Evolutionary conservation across 306 rosid species (phyloP).

Genomic region (Ochetophila trinervis): DNA sequence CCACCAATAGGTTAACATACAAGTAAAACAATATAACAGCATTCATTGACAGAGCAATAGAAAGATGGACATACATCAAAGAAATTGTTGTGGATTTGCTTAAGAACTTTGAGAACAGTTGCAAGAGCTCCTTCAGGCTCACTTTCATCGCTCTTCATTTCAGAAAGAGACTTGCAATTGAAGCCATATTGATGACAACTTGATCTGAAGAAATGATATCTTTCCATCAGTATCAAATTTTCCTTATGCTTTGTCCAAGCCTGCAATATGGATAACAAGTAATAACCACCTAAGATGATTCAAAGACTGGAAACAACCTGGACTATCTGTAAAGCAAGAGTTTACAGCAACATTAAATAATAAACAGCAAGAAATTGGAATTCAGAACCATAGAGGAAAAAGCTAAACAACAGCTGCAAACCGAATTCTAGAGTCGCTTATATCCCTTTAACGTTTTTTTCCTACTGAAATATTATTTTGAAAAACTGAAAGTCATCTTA

Average conservation of each 20-base stretch:
- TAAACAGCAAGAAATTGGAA: too few species aligned
- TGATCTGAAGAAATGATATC: conserved; percentile 89
- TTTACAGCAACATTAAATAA: too few species aligned
- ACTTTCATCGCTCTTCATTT: conserved; percentile 65
- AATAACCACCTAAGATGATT: conserved; percentile 16
- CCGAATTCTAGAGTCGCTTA: too few species aligned
- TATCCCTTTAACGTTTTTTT: too few species aligned
- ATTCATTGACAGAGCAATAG: conserved; percentile 3
- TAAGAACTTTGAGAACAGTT: conserved; percentile 62
- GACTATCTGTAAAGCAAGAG: too few species aligned
- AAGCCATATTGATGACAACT: conserved; percentile 79
- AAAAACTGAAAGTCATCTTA: too few species aligned
- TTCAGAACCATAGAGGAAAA: too few species aligned
- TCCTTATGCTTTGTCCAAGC: conserved; percentile 85
- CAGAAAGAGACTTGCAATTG: conserved; percentile 69
- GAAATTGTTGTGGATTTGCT: conserved; percentile 58
- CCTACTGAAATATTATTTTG: too few species aligned
- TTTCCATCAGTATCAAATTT: conserved; percentile 80
- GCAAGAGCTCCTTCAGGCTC: conserved; percentile 83
- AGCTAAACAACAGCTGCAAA: too few species aligned
- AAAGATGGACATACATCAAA: conserved; percentile 58
- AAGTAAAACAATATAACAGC: conserved; percentile 2
- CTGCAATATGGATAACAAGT: conserved; percentile 37
- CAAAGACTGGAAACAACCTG: conserved; percentile 6
- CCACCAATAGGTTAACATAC: conserved; percentile 31